Evolutionary conservation across 352 stramenopile genomes (phyloP).

Genomic region (Thalassiosira hispida): DNA sequence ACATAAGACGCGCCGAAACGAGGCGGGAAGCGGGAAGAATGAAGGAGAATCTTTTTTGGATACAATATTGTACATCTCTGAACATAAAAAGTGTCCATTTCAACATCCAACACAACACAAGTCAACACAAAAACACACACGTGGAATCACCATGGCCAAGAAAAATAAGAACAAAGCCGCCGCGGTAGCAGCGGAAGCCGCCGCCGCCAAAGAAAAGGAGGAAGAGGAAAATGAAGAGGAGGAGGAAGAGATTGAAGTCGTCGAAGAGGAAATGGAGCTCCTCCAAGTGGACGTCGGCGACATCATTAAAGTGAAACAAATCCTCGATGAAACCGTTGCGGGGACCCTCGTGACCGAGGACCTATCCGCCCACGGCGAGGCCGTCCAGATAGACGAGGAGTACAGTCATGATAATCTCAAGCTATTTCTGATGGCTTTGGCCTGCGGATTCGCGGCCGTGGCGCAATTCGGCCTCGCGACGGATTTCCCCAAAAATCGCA

Average conservation of each 20-base stretch:
- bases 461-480: slow-evolving; percentile 90
- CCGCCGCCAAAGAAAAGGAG: slow-evolving; percentile 34
- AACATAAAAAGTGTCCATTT: too few species aligned
- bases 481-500: slow-evolving; percentile 86
- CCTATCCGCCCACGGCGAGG: slow-evolving; percentile 39
- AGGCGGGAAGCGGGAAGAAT: too few species aligned
- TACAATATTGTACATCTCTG: too few species aligned
- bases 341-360: slow-evolving; percentile 43
- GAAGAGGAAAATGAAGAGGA: slow-evolving; percentile 46
- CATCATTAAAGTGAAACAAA: slow-evolving; percentile 90
- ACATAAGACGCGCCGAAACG: too few species aligned
- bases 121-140: too few species aligned
- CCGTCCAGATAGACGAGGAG: slow-evolving; percentile 75
- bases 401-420: slow-evolving; percentile 93
- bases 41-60: too few species aligned
- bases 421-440: slow-evolving; percentile 91
- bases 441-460: slow-evolving; percentile 90
- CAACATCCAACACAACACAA: too few species aligned
- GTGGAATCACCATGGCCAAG: slow-evolving; percentile 41
- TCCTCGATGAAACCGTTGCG: slow-evolving; percentile 86
- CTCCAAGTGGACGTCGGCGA: slow-evolving; percentile 88
- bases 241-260: slow-evolving; percentile 44
- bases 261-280: slow-evolving; percentile 68
- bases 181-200: slow-evolving; percentile 13
- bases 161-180: slow-evolving; percentile 41